phyloP scores from a whole-genome alignment of 2,329 filamentous ascomycete genomes.

The Blumeria hordei region DNA sequence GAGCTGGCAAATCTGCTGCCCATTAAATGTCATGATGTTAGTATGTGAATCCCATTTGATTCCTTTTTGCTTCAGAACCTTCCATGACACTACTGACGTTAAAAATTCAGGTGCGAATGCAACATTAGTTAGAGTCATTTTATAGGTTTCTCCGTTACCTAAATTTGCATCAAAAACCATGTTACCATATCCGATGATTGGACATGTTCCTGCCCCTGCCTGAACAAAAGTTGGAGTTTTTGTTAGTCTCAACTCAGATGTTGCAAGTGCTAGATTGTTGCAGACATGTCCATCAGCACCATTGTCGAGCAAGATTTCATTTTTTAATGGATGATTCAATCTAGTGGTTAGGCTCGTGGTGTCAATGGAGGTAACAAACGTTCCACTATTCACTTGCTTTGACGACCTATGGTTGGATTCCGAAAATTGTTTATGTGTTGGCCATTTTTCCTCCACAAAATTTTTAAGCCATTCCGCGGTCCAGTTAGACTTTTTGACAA shows the following conservation, averaged over 20 bases:
- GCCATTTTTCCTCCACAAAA: neutral
- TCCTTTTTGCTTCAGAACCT: neutral
- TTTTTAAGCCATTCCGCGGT: neutral
- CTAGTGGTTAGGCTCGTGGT: neutral
- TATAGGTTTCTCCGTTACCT: neutral
- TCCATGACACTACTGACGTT: neutral
- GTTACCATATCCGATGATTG: neutral
- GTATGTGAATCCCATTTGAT: neutral
- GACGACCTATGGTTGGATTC: neutral
- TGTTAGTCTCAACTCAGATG: neutral
- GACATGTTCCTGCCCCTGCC: neutral
- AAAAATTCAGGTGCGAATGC: neutral
- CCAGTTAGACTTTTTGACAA: neutral
- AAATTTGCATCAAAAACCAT: neutral
- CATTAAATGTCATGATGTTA: neutral
- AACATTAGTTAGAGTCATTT: slow-evolving; percentile 1
- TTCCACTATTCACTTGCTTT: neutral
- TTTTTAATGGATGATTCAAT: neutral
- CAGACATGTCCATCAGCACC: neutral
- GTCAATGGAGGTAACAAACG: neutral
- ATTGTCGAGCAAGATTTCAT: neutral
- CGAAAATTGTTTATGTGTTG: neutral
- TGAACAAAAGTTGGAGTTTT: neutral
- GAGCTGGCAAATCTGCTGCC: neutral
- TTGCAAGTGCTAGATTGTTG: neutral